Evolutionary conservation across 495 filamentous ascomycete species (phyloP), one percentile per base, ranked within the genome.

Genomic region (Astrothelium macrocarpum): DNA sequence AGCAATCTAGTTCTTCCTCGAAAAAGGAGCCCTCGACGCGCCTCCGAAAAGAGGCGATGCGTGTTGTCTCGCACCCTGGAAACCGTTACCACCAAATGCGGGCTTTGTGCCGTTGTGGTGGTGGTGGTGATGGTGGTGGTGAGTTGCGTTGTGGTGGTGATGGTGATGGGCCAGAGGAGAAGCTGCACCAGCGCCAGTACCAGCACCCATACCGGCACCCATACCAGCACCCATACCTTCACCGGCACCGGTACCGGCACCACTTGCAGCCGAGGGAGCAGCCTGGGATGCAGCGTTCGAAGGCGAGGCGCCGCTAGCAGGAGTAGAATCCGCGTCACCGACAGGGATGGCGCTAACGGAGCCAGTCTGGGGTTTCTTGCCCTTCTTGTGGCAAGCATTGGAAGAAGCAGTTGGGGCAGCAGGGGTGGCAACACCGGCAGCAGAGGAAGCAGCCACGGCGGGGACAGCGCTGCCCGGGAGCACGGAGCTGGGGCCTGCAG

Each of bases 391-490:
- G 49, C 49, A 56, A 25, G 49, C 25, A 9, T 26, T 56, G 16
- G 49, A 28, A 2, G 49, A 20, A 11, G 49, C 11, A 11, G 49
- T 16, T 5, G 49, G 5, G 18, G 11, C n/a, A 29, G 23, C 49
- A 11, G 25, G 9, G 5, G 23, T 20, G 49, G 20, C 43, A 18
- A 18, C 43, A 18, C 9, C 43, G 43, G 43, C 43, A 20, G 43
- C 43, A 18, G 43, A 49, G 18, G 43, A 11, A 20, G 43, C 11
- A 18, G 12, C 11, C 9, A 9, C 16, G 49, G 25, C 26, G 10
- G 49, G 49, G 25, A 56, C 29, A 25, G 49, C 49, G 25, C 49
- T 56, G 49, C 49, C 49, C 23, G 49, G 23, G 49, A 56, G 49
- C 23, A 56, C 49, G 16, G 49, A 56, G 49, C 49, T 56, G 49